A percentile compares a stretch with the other conserved stretches of the same genome.
Conservation (phyloP, 2,329 filamentous ascomycete species). For the Neonectria punicea region DNA sequence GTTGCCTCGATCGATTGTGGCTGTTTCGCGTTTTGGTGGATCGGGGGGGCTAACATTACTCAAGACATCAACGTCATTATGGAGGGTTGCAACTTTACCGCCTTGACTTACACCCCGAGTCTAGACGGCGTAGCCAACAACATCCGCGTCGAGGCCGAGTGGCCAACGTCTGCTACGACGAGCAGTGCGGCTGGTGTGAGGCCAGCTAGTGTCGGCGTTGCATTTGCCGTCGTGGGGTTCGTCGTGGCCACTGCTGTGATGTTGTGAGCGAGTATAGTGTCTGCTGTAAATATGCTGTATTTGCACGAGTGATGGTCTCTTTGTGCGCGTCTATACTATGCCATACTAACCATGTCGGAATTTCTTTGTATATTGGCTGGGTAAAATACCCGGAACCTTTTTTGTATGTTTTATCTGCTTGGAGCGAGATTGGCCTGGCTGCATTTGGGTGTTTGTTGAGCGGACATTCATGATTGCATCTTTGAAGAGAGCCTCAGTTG, state of each 20-base stretch:
- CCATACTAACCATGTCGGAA: not conserved
- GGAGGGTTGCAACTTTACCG: constrained; percentile 48
- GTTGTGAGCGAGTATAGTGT: not conserved
- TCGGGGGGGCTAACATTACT: not conserved
- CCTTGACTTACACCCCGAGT: constrained; percentile 42
- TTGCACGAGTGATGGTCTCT: constrained; percentile 15
- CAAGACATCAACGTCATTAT: constrained; percentile 54
- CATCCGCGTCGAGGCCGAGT: constrained; percentile 48
- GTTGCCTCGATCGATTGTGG: constrained; percentile 23
- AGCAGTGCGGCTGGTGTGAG: not conserved
- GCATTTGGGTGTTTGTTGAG: not conserved
- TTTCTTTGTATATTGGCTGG: constrained; percentile 11
- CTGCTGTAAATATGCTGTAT: constrained; percentile 22
- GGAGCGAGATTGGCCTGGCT: not conserved
- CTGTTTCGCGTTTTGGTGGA: not conserved
- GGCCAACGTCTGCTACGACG: constrained; percentile 33
- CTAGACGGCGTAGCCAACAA: constrained; percentile 48
- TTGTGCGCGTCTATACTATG: constrained; percentile 21
- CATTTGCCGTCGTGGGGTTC: not conserved
- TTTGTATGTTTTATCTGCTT: not conserved
- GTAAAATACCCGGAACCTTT: constrained; percentile 1
- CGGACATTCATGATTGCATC: not conserved
- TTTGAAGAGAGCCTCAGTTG: not conserved
- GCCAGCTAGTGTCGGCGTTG: not conserved
- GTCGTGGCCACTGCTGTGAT: not conserved